These are phyloP conservation scores for Phytophthora pseudosyringae DNA, from an alignment of 352 stramenopile species.

Conservation along the genomic window DNA sequence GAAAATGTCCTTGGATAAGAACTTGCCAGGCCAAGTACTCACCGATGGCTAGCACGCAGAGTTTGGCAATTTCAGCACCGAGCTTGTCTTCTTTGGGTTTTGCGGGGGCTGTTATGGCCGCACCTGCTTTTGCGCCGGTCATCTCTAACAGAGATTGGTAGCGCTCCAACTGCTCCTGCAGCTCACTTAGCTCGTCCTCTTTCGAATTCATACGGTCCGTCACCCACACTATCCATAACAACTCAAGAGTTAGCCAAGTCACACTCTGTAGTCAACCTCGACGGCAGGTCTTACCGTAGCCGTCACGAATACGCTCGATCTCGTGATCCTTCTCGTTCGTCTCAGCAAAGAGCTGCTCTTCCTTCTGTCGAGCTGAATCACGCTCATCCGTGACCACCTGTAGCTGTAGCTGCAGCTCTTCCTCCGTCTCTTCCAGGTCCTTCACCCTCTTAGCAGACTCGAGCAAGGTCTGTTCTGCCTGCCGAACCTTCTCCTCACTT, in stretches of 20 bases:
- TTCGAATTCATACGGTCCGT: conserved; percentile 91
- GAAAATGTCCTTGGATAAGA: background rate
- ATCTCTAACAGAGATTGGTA: conserved; percentile 83
- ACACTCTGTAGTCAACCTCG: background rate
- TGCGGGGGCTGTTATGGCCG: background rate
- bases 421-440: conserved; percentile 71
- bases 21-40: background rate
- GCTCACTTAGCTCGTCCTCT: conserved; percentile 83
- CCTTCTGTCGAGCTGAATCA: conserved; percentile 80
- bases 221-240: conserved; percentile 71
- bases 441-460: conserved; percentile 47
- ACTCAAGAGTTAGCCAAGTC: conserved; percentile 1
- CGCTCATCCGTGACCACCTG: conserved; percentile 88
- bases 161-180: conserved; percentile 87
- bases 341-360: conserved; percentile 84
- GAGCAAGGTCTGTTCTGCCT: conserved; percentile 49
- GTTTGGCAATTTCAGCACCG: conserved; percentile 39
- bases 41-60: conserved; percentile 52
- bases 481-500: conserved; percentile 28
- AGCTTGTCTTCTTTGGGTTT: conserved; percentile 34
- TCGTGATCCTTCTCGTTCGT: conserved; percentile 90
- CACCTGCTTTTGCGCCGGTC: conserved; percentile 34
- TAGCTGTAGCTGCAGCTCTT: conserved; percentile 81
- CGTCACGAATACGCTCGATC: conserved; percentile 87
- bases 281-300: conserved; percentile 60